A percentile compares a stretch with the other conserved stretches of the same genome.
These are phyloP conservation scores for Pythium plurisporium DNA, from an alignment of 352 stramenopile genomes.

Conservation along the genomic window DNA sequence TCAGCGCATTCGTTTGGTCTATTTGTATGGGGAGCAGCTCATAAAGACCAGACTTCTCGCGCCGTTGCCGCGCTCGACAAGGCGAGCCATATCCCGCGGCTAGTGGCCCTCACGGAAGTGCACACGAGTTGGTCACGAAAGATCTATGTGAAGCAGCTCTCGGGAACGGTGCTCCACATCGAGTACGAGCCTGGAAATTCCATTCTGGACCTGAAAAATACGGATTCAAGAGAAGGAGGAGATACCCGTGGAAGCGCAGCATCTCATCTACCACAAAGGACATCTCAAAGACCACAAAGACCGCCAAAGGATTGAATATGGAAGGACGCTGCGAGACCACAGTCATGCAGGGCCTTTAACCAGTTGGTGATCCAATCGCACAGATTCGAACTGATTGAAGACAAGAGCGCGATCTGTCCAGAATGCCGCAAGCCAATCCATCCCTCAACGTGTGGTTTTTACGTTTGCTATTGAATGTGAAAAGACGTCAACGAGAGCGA, in stretches of 20 bases:
- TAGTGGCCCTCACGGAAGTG: neutral
- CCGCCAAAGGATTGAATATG: constrained; percentile 26
- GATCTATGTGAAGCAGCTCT: neutral
- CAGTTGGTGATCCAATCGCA: constrained; percentile 27
- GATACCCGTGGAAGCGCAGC: constrained; percentile 88
- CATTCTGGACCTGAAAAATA: too few species aligned
- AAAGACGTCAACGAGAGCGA: neutral
- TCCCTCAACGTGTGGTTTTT: neutral
- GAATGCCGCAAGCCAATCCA: constrained; percentile 5
- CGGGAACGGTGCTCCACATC: neutral
- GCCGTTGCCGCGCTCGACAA: neutral
- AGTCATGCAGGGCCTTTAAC: constrained; percentile 14
- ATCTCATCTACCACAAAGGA: constrained; percentile 88
- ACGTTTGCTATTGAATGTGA: neutral
- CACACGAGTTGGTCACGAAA: neutral
- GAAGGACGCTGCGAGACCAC: constrained; percentile 25
- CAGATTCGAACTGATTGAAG: neutral
- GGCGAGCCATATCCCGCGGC: too few species aligned
- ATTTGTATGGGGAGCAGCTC: neutral
- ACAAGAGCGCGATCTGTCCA: constrained; percentile 14
- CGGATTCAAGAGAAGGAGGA: too few species aligned
- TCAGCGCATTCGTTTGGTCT: neutral
- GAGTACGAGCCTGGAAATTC: too few species aligned
- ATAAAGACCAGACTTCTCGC: neutral
- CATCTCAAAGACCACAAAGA: constrained; percentile 88